phyloP scores from a whole-genome alignment of 2,329 filamentous ascomycete species.

The Alternaria dauci region DNA sequence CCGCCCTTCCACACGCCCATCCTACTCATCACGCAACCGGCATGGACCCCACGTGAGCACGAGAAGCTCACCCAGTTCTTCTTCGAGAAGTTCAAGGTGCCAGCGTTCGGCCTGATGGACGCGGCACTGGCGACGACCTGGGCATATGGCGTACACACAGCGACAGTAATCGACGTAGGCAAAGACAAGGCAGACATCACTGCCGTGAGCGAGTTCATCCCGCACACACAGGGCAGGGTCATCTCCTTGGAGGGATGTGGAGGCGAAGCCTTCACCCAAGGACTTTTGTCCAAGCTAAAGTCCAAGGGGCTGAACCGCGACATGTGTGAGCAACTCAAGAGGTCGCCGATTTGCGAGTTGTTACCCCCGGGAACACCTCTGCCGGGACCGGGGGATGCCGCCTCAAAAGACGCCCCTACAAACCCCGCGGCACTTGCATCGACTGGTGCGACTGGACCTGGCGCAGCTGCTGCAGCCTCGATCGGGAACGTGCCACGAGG shows the following conservation, averaged over 20 bases:
- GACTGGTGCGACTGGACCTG: constrained; percentile 60
- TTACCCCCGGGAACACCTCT: constrained; percentile 63
- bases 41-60: constrained; percentile 87
- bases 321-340: constrained; percentile 72
- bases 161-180: constrained; percentile 90
- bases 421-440: constrained; percentile 67
- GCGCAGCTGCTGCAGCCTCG: constrained; percentile 53
- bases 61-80: constrained; percentile 92
- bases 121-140: constrained; percentile 81
- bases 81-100: constrained; percentile 96
- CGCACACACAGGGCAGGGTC: constrained; percentile 73
- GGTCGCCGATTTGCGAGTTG: constrained; percentile 69
- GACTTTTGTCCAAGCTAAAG: constrained; percentile 72
- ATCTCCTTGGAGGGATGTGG: constrained; percentile 73
- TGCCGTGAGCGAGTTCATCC: constrained; percentile 81
- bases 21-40: constrained; percentile 85
- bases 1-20: constrained; percentile 95
- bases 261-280: constrained; percentile 84
- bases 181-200: constrained; percentile 93
- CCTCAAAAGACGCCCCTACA: constrained; percentile 47
- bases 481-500: constrained; percentile 59
- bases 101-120: constrained; percentile 89
- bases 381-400: constrained; percentile 58
- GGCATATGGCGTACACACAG: constrained; percentile 81
- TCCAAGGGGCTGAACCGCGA: constrained; percentile 66